A percentile compares a stretch with the other conserved stretches of the same genome.
phyloP scores from a whole-genome alignment of 257 asterid genomes.

The Capsicum chinense region DNA sequence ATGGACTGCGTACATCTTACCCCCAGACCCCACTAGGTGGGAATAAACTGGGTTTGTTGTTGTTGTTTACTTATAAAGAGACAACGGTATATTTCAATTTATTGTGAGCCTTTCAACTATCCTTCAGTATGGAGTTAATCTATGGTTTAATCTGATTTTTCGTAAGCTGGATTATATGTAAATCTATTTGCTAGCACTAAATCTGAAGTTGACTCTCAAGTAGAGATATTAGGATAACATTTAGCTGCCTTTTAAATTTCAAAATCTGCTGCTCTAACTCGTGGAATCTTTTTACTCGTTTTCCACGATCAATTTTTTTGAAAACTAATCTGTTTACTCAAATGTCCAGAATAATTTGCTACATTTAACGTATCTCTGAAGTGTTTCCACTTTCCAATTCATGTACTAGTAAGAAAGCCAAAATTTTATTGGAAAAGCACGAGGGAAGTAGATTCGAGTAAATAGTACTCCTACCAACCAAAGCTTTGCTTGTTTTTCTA shows the following conservation, averaged over 20 bases:
- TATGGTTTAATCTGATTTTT: background rate
- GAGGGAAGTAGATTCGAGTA: slow-evolving; percentile 9
- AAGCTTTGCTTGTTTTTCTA: background rate
- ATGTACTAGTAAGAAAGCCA: background rate
- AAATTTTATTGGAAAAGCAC: background rate
- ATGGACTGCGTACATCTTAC: no score
- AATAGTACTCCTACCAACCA: background rate
- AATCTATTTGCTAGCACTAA: background rate
- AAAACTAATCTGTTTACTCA: background rate
- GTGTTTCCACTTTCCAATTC: background rate
- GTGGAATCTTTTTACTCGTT: background rate
- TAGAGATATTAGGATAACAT: background rate
- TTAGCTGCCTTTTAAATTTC: background rate
- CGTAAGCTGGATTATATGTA: background rate
- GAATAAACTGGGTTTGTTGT: no score
- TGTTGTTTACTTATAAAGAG: background rate
- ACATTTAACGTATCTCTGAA: slow-evolving; percentile 17
- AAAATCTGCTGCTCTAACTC: background rate
- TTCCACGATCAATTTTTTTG: background rate
- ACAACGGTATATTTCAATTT: background rate
- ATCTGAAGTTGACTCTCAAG: background rate
- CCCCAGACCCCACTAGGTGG: no score
- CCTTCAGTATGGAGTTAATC: background rate
- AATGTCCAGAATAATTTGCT: background rate
- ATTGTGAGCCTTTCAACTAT: background rate